Percentiles rank a stretch among this genome's conserved stretches.
phyloP scores from a whole-genome alignment of 2,329 filamentous ascomycete genomes.

The Aspergillus aculeatinus region DNA sequence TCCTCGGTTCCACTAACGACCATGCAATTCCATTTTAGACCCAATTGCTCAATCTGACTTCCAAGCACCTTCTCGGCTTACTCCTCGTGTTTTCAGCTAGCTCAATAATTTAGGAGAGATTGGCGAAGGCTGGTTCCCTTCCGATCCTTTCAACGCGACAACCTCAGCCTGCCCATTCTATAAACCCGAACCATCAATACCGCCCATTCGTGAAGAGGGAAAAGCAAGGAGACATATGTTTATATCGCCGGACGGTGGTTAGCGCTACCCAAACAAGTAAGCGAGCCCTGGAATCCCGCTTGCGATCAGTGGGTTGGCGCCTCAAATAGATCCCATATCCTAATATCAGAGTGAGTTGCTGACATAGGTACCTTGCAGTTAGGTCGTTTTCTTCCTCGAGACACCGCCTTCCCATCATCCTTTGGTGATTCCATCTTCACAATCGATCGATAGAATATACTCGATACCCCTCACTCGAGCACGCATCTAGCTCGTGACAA shows the following conservation, averaged over 20 bases:
- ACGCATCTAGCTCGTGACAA: slow-evolving; percentile 14
- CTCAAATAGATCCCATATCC: not conserved
- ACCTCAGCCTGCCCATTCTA: not conserved
- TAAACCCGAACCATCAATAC: not conserved
- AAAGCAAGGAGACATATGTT: not conserved
- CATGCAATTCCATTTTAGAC: slow-evolving; percentile 15
- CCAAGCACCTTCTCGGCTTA: not conserved
- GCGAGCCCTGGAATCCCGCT: not conserved
- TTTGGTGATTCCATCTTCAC: not conserved
- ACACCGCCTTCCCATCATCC: not conserved
- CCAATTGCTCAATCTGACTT: slow-evolving; percentile 7
- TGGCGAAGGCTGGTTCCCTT: slow-evolving; percentile 26
- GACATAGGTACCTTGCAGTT: not conserved
- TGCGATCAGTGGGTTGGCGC: not conserved
- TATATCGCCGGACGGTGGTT: not conserved
- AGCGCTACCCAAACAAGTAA: not conserved
- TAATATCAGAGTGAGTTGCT: not conserved
- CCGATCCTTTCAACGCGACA: slow-evolving; percentile 16
- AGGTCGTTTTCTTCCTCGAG: not conserved
- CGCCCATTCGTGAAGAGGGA: not conserved
- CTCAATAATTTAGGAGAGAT: slow-evolving; percentile 14
- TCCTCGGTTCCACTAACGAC: slow-evolving; percentile 16
- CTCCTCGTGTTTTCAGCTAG: not conserved
- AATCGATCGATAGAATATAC: not conserved
- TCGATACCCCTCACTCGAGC: not conserved